phyloP scores from a whole-genome alignment of 805 yeast genomes.

The Saccharomycopsis sp. region DNA sequence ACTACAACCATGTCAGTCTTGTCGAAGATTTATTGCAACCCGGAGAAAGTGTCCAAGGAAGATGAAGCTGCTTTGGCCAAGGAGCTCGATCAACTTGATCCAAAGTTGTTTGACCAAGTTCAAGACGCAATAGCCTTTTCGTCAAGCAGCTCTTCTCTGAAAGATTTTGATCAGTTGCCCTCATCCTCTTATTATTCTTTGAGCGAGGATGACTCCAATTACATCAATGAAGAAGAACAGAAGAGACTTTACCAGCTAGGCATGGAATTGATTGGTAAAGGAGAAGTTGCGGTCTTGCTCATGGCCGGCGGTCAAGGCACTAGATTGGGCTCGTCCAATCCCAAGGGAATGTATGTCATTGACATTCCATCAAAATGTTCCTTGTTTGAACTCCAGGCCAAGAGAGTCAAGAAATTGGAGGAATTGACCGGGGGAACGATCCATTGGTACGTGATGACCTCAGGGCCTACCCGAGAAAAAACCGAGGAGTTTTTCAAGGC shows the following conservation, averaged over 20 bases:
- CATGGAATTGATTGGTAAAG: constrained; percentile 52
- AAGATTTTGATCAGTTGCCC: constrained; percentile 43
- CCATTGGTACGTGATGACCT: constrained; percentile 93
- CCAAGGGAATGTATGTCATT: constrained; percentile 91
- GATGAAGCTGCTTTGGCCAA: constrained; percentile 9
- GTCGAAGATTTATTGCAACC: constrained; percentile 14
- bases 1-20: constrained; percentile 5
- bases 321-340: constrained; percentile 78
- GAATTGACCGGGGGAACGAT: constrained; percentile 33
- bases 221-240: constrained; percentile 26
- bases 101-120: constrained; percentile 18
- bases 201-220: constrained; percentile 24
- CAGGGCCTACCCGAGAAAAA: constrained; percentile 69
- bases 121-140: constrained; percentile 28
- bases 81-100: constrained; percentile 9
- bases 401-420: constrained; percentile 61
- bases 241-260: constrained; percentile 46
- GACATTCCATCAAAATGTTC: constrained; percentile 78
- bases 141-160: constrained; percentile 23
- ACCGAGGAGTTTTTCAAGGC: constrained; percentile 64
- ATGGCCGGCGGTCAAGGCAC: constrained; percentile 99
- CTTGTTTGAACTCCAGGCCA: constrained; percentile 88
- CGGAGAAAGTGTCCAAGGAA: constrained; percentile 10
- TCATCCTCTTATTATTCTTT: constrained; percentile 43
- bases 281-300: constrained; percentile 78